Percentiles rank a stretch among this genome's conserved stretches.
Evolutionary conservation across 2,329 filamentous ascomycete species (phyloP).

Genomic region (Hymenotorrendiella dingleyae): DNA sequence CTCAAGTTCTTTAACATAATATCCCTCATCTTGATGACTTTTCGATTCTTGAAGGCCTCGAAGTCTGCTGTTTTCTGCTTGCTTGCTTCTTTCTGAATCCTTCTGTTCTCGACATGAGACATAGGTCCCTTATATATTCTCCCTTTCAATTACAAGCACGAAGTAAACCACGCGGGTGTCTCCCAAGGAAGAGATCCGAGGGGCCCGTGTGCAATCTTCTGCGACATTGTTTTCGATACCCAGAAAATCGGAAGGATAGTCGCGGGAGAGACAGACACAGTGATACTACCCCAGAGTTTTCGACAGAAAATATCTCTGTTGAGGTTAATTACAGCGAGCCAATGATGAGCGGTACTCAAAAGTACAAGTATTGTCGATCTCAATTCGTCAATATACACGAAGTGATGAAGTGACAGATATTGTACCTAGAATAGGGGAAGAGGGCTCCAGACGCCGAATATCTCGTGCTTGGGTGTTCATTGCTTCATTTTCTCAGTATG

Average conservation of each 20-base stretch:
- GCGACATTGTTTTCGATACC: too few relatives aligned
- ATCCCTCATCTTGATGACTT: background rate
- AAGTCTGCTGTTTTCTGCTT: background rate
- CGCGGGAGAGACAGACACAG: background rate
- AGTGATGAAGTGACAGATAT: background rate
- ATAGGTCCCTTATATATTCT: background rate
- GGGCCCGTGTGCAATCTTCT: background rate
- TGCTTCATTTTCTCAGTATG: too few relatives aligned
- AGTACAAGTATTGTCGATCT: background rate
- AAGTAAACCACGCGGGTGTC: background rate
- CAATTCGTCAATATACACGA: background rate
- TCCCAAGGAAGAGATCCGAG: background rate
- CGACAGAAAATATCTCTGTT: background rate
- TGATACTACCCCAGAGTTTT: background rate
- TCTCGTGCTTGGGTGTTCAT: too few relatives aligned
- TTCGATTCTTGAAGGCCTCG: background rate
- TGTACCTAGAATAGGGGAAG: too few relatives aligned
- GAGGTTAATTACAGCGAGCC: too few relatives aligned
- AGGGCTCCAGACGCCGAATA: too few relatives aligned
- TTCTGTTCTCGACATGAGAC: background rate
- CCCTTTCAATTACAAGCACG: too few relatives aligned
- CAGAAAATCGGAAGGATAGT: background rate
- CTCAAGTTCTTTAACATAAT: background rate
- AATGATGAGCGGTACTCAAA: background rate
- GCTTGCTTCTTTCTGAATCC: background rate